Conservation (phyloP, 2,329 filamentous ascomycete genomes). For the Hypoxylon sp. region DNA sequence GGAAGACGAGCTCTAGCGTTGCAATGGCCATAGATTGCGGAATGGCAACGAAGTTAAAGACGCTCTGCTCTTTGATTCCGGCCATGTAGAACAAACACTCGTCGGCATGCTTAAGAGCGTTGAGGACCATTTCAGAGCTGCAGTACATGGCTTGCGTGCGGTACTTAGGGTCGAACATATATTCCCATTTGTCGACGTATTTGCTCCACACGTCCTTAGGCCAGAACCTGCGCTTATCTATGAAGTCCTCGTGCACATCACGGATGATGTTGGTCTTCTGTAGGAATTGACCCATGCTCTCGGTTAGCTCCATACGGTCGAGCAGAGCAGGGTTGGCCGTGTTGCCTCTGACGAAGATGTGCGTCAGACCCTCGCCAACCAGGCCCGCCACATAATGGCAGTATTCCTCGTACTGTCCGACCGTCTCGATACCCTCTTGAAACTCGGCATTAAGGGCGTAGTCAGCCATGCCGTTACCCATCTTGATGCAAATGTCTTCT, state of each 20-base stretch:
- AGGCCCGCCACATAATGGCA: slow-evolving; percentile 98
- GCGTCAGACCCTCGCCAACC: slow-evolving; percentile 93
- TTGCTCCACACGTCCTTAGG: slow-evolving; percentile 97
- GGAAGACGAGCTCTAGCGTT: slow-evolving; percentile 90
- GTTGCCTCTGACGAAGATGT: slow-evolving; percentile 86
- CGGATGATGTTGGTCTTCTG: slow-evolving; percentile 99
- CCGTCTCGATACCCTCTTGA: slow-evolving; percentile 80
- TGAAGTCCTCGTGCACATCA: slow-evolving; percentile 89
- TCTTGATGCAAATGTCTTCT: slow-evolving; percentile 90
- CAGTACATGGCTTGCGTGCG: slow-evolving; percentile 82
- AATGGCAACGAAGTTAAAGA: slow-evolving; percentile 99
- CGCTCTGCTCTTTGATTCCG: slow-evolving; percentile 92
- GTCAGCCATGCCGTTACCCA: slow-evolving; percentile 99
- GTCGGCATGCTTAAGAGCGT: slow-evolving; percentile 85
- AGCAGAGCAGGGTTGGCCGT: slow-evolving; percentile 88
- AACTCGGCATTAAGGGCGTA: slow-evolving; percentile 87
- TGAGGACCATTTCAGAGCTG: slow-evolving; percentile 93
- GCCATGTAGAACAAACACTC: slow-evolving; percentile 99
- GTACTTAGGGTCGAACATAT: slow-evolving; percentile 87
- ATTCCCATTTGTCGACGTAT: slow-evolving; percentile 88
- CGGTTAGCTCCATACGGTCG: slow-evolving; percentile 81
- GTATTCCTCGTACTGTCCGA: slow-evolving; percentile 94
- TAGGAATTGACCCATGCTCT: slow-evolving; percentile 97
- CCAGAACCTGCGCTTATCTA: slow-evolving; percentile 92
- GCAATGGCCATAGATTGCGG: slow-evolving; percentile 98